Conservation (phyloP, 2,329 filamentous ascomycete species). For the Fusarium drepaniforme region DNA sequence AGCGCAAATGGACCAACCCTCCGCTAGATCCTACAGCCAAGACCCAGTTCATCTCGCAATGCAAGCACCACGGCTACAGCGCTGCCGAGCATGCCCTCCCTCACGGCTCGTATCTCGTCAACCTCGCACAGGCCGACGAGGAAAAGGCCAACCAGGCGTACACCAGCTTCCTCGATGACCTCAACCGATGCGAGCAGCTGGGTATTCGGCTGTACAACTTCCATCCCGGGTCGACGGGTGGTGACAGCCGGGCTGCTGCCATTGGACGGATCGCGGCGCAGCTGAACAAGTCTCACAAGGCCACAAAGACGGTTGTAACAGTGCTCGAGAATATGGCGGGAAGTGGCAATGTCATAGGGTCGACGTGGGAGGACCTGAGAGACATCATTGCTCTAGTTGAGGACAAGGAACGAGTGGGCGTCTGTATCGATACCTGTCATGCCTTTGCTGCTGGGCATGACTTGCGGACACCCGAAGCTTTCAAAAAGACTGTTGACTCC, state of each 20-base stretch:
- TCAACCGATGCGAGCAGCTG: constrained; percentile 85
- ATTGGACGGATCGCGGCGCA: constrained; percentile 83
- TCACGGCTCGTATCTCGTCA: constrained; percentile 96
- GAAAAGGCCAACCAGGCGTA: constrained; percentile 90
- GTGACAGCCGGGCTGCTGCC: constrained; percentile 74
- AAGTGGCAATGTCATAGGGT: constrained; percentile 87
- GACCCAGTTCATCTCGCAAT: constrained; percentile 76
- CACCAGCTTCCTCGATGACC: constrained; percentile 86
- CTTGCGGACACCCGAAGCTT: constrained; percentile 79
- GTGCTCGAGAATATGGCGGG: constrained; percentile 97
- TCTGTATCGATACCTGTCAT: constrained; percentile 98
- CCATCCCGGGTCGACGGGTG: constrained; percentile 88
- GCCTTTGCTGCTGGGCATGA: constrained; percentile 96
- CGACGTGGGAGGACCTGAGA: constrained; percentile 85
- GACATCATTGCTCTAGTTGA: constrained; percentile 85
- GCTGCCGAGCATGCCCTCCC: constrained; percentile 82
- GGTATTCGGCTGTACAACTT: constrained; percentile 98
- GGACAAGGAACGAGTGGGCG: constrained; percentile 86
- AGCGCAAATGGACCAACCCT: constrained; percentile 93
- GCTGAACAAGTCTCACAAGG: constrained; percentile 84
- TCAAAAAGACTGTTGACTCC: constrained; percentile 77
- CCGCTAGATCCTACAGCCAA: constrained; percentile 76
- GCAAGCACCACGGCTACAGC: constrained; percentile 78
- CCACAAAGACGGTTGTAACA: constrained; percentile 81
- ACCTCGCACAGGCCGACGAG: constrained; percentile 86